Conservation (phyloP, 352 stramenopile genomes). For the Phytophthora litchii region DNA sequence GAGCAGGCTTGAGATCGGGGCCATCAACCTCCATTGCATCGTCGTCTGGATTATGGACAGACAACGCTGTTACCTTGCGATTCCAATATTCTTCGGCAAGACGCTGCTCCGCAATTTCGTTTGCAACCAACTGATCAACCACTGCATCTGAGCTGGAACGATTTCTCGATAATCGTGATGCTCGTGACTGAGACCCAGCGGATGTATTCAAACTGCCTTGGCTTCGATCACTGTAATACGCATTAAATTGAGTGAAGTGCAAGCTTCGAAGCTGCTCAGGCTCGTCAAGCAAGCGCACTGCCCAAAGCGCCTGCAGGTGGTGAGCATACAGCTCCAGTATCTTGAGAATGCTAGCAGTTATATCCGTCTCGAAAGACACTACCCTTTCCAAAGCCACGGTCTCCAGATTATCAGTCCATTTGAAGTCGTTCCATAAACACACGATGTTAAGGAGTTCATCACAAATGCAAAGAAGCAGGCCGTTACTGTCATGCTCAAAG, state of each 20-base stretch:
- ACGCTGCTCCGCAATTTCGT: conserved; percentile 37
- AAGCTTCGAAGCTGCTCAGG: conserved; percentile 52
- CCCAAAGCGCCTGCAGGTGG: conserved; percentile 69
- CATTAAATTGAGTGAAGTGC: conserved; percentile 73
- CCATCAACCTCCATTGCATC: conserved; percentile 10
- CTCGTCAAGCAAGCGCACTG: conserved; percentile 44
- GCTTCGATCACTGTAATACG: conserved; percentile 70
- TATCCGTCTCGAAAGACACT: conserved; percentile 60
- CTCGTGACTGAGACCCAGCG: conserved; percentile 7
- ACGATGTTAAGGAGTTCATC: conserved; percentile 78
- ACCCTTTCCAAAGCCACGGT: conserved; percentile 53
- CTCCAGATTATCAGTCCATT: conserved; percentile 67
- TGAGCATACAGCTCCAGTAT: conserved; percentile 64
- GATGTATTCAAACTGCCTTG: conserved; percentile 33
- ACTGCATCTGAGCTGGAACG: not conserved
- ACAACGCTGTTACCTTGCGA: conserved; percentile 37
- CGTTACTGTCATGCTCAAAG: conserved; percentile 68
- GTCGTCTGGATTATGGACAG: conserved; percentile 15
- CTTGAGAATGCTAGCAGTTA: conserved; percentile 64
- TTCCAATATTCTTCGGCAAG: conserved; percentile 51
- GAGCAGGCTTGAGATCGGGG: not conserved
- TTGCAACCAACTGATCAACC: conserved; percentile 23
- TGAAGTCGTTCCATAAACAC: conserved; percentile 82
- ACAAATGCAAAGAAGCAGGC: conserved; percentile 64
- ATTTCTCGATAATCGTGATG: conserved; percentile 1